phyloP scores from a whole-genome alignment of 208 protist species.

The Balamuthia mandrillaris region DNA sequence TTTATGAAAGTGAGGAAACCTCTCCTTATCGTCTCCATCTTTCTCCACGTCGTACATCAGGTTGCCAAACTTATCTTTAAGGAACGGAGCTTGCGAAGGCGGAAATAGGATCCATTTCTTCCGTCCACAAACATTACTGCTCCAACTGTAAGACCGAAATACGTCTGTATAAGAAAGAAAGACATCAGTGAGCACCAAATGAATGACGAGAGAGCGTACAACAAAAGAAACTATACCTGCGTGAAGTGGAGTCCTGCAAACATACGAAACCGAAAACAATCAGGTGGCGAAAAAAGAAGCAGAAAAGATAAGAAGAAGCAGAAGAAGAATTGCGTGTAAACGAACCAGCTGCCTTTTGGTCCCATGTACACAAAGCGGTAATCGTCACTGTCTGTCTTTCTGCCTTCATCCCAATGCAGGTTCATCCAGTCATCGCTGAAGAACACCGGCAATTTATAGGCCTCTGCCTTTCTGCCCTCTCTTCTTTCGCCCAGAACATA shows the following conservation, averaged over 20 bases:
- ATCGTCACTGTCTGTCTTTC: neutral
- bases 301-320: neutral
- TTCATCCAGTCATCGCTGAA: conserved; percentile 37
- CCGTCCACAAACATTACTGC: neutral
- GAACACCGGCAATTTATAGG: conserved; percentile 5
- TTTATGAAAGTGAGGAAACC: conserved; percentile 1
- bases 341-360: conserved; percentile 14
- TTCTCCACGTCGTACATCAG: conserved; percentile 26
- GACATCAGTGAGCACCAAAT: neutral
- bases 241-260: no score
- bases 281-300: no score
- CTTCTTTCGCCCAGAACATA: neutral
- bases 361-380: conserved; percentile 36
- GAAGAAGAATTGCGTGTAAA: neutral
- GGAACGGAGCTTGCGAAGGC: neutral
- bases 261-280: no score
- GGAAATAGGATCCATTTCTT: conserved; percentile 26
- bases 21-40: neutral
- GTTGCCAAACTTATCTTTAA: conserved; percentile 27
- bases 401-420: conserved; percentile 14
- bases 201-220: neutral
- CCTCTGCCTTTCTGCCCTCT: no score
- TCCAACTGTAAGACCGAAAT: conserved; percentile 33
- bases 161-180: conserved; percentile 13
- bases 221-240: no score